Base-by-base conservation (phyloP, 768 basidiomycete species). In the Pisolithus marmoratus region DNA sequence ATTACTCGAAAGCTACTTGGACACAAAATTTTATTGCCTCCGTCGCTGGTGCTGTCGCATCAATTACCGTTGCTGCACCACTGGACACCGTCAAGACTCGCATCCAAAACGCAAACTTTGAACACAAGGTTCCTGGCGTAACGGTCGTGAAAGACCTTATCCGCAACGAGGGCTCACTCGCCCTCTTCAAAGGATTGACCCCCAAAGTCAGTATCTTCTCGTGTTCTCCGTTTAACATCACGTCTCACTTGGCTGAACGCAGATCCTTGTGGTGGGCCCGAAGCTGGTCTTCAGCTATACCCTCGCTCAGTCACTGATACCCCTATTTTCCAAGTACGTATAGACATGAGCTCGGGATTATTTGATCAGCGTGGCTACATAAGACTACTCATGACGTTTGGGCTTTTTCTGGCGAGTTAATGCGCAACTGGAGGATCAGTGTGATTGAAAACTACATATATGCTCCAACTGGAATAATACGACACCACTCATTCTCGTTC, bases 241-340 rank as follows among this genome's bases (percentile, higher is more conserved):
- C 15, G 8, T 46, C 49, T 55, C 37, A 55, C 14, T 41, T 74
- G 24, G 43, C 71, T 74, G 57, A 66, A 41, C 68, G 14, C 60
- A 94, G 91, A 89, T 95, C 60, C 78, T 97, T 43, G 93, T 97
- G 55, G 94, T 98, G 36, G 94, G 94, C 48, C 95, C 95, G 38
- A 97, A 98, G 74, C 83, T 98, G 34, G 92, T 98, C 60, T 98
- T 98, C 80, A 93, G 90, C 61, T 97, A 95, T 75, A 98, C 95
- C 46, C 81, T 97, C 4, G 95, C 95, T 11, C 95, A 98, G 71
- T 89, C 87, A 17, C 76, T 98, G 69, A 97, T 98, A 74, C 94
- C 94, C 43, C 73, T 86, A 61, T 96, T 94, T 71, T 80, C 85
- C 40, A 82, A 90, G 68, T 94, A 90, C 68, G 89, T 90, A 55